phyloP scores from a whole-genome alignment of 495 filamentous ascomycete genomes.

The Echria macrotheca region DNA sequence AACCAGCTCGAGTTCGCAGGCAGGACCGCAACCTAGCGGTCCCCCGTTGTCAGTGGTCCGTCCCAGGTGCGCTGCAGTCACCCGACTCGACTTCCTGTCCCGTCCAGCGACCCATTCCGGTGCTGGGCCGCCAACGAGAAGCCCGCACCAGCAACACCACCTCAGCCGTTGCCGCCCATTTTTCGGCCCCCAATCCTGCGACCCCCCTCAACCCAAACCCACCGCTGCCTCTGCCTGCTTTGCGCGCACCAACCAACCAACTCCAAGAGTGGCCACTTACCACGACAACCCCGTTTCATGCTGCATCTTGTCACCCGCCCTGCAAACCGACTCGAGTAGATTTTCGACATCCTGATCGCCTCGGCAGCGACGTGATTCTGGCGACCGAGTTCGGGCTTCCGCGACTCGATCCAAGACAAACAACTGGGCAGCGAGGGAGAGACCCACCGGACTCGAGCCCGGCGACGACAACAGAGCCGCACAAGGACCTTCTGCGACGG shows the following conservation, averaged over 20 bases:
- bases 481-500: too few relatives aligned
- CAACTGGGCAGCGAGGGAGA: too few relatives aligned
- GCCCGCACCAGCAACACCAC: conserved; percentile 6
- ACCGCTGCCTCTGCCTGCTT: conserved; percentile 12
- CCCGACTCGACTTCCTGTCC: conserved; percentile 3
- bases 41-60: too few relatives aligned
- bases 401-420: too few relatives aligned
- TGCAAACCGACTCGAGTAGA: conserved; percentile 1
- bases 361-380: too few relatives aligned
- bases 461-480: too few relatives aligned
- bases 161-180: conserved; percentile 5
- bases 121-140: conserved; percentile 9
- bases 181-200: conserved; percentile 8
- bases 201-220: conserved; percentile 9
- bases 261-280: conserved; percentile 28
- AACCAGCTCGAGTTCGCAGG: too few relatives aligned
- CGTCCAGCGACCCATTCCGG: not conserved
- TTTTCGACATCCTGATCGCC: too few relatives aligned
- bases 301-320: conserved; percentile 20
- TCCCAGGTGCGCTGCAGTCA: not conserved
- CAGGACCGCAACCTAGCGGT: too few relatives aligned
- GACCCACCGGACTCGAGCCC: too few relatives aligned
- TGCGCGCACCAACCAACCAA: conserved; percentile 29
- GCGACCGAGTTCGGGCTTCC: too few relatives aligned
- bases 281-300: conserved; percentile 28